Base-by-base conservation (phyloP, 208 protist species). In the Polymyxa betae region DNA sequence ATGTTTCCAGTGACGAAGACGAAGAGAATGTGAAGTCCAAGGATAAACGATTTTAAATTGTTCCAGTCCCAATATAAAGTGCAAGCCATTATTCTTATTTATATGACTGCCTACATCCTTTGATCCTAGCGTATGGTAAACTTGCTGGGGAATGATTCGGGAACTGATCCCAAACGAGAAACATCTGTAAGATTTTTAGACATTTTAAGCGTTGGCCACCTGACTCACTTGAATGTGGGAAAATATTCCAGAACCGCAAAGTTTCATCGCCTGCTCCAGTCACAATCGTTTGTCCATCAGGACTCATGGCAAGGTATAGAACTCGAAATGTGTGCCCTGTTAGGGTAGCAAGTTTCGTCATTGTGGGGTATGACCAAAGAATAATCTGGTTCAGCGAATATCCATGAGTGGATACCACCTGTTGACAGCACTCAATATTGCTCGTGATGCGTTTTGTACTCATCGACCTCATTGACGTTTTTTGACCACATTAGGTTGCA, bases 211-310 rank as follows among this genome's bases (percentile, higher is more conserved):
- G n/a, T n/a, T n/a, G n/a, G n/a, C n/a, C n/a, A n/a, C n/a, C n/a
- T n/a, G n/a, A n/a, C n/a, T n/a, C n/a, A n/a, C n/a, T n/a, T n/a
- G n/a, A n/a, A n/a, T n/a, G n/a, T n/a, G 92, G 92, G 91, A 93
- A 93, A 16, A 92, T 77, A 54, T 93, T 93, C 92, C 96, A 97
- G 89, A 97, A 99, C 82, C 98, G 96, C 66, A 99, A 96, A 41
- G 97, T 99, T 92, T 99, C 97, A 92, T 99, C 98, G 32, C 97
- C 98, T 0, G 98, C 98, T 0, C 98, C 98, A 1, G 98, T 99
- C 0, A 98, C 97, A 40, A 97, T 93, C 0, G 95, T 96, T 89
- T 95, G 92, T 0, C 95, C 95, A 89, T 96, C 95, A 0, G 96
- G 96, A 0, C 94, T 96, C 64, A 96, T 91, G 0, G 96, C 90